Evolutionary conservation across 148 eudicot genomes (phyloP).

Genomic region (Rhododendron ovatum): DNA sequence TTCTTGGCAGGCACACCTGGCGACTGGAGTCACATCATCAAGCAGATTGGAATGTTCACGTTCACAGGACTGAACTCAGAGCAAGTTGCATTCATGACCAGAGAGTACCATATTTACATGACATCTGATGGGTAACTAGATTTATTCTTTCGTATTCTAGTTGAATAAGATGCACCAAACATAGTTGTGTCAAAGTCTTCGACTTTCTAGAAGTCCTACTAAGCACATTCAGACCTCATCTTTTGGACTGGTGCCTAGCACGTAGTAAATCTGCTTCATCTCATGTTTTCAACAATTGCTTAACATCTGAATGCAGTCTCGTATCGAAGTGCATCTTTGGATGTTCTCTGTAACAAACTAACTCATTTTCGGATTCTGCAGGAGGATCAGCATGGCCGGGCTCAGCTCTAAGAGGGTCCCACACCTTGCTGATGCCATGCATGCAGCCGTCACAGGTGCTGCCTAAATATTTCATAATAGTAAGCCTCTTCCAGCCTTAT

Average conservation of each 20-base stretch:
- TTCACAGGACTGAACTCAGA: slow-evolving; percentile 83
- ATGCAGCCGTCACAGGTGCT: slow-evolving; percentile 67
- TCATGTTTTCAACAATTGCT: not conserved
- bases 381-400: slow-evolving; percentile 99
- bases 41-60: slow-evolving; percentile 99
- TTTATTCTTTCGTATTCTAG: not conserved
- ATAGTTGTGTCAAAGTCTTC: not conserved
- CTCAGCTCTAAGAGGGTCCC: slow-evolving; percentile 81
- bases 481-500: slow-evolving; percentile 1
- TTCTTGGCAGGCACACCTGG: slow-evolving; percentile 80
- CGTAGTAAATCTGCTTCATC: not conserved
- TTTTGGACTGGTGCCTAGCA: not conserved
- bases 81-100: slow-evolving; percentile 94
- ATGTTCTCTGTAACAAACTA: not conserved
- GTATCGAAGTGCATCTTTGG: not conserved
- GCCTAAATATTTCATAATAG: slow-evolving; percentile 19
- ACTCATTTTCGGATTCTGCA: slow-evolving; percentile 21
- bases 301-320: not conserved
- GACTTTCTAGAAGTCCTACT: not conserved
- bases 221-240: not conserved
- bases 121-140: slow-evolving; percentile 87
- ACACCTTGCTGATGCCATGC: slow-evolving; percentile 93
- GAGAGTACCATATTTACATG: slow-evolving; percentile 95
- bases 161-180: not conserved
- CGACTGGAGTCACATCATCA: slow-evolving; percentile 96